Evolutionary conservation across 768 basidiomycete genomes (phyloP).

Genomic region (Leccinum aurantiacum): DNA sequence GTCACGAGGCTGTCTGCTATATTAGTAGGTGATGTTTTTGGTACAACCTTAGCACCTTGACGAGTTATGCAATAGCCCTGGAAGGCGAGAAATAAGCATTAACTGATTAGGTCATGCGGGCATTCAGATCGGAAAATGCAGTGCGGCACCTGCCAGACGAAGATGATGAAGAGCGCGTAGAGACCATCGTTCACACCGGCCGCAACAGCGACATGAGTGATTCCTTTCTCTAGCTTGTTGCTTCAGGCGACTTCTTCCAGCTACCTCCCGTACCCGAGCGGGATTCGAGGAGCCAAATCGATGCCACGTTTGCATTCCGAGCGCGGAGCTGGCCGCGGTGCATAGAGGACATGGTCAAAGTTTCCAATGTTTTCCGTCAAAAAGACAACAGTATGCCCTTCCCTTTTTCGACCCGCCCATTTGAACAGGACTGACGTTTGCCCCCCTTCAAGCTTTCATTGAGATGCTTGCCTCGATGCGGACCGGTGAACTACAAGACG

Average conservation of each 20-base stretch:
- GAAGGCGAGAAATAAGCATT: too few relatives aligned
- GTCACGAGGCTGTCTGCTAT: too few relatives aligned
- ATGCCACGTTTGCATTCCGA: constrained; percentile 64
- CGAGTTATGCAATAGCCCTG: too few relatives aligned
- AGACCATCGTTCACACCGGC: too few relatives aligned
- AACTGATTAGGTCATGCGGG: too few relatives aligned
- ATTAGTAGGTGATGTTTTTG: too few relatives aligned
- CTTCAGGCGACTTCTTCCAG: constrained; percentile 82
- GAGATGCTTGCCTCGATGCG: constrained; percentile 84
- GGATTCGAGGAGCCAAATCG: constrained; percentile 49
- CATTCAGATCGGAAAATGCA: too few relatives aligned
- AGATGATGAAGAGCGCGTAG: too few relatives aligned
- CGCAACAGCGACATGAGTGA: background rate
- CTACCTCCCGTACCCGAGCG: constrained; percentile 65
- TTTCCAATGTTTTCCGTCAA: constrained; percentile 72
- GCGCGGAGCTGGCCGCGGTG: constrained; percentile 59
- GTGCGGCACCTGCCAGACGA: too few relatives aligned
- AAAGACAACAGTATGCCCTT: constrained; percentile 45
- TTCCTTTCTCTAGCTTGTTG: constrained; percentile 49
- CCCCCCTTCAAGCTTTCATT: constrained; percentile 63
- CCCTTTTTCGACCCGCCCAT: background rate
- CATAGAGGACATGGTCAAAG: constrained; percentile 42
- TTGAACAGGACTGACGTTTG: background rate
- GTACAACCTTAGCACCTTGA: too few relatives aligned
- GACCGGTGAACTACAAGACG: too few relatives aligned